Evolutionary conservation across 1,284 basidiomycete species (phyloP).

Genomic region (Trametes polyzona): DNA sequence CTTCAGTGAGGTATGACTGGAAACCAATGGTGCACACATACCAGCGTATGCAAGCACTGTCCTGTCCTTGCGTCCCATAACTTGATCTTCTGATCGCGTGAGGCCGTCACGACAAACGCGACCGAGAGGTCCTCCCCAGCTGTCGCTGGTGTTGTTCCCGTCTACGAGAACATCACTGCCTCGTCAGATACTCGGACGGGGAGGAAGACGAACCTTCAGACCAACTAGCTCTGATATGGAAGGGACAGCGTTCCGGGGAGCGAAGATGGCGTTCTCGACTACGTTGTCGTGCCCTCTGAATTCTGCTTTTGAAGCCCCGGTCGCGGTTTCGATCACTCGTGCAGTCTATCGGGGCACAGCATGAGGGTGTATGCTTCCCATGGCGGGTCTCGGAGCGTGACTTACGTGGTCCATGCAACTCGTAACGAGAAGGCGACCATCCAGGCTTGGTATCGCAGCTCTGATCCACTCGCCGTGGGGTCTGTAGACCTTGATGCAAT

Average conservation of each 20-base stretch:
- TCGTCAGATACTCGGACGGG: not conserved
- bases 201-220: constrained; percentile 17
- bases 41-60: constrained; percentile 65
- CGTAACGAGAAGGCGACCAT: constrained; percentile 58
- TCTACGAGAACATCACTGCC: not conserved
- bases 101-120: constrained; percentile 64
- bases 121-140: constrained; percentile 20
- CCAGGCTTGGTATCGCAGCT: constrained; percentile 62
- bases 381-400: not conserved
- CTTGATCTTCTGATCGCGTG: constrained; percentile 71
- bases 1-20: not conserved
- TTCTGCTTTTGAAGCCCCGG: constrained; percentile 66
- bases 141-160: not conserved
- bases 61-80: constrained; percentile 70
- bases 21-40: constrained; percentile 38
- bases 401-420: constrained; percentile 71
- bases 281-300: constrained; percentile 76
- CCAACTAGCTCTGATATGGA: constrained; percentile 47
- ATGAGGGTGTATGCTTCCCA: not conserved
- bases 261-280: constrained; percentile 69
- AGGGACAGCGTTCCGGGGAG: constrained; percentile 56
- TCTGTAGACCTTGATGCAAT: constrained; percentile 59
- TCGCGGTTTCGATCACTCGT: constrained; percentile 59
- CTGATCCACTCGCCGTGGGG: constrained; percentile 71
- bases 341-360: constrained; percentile 55